Conservation (phyloP, 768 basidiomycete species). For the Ramaria rubella region DNA sequence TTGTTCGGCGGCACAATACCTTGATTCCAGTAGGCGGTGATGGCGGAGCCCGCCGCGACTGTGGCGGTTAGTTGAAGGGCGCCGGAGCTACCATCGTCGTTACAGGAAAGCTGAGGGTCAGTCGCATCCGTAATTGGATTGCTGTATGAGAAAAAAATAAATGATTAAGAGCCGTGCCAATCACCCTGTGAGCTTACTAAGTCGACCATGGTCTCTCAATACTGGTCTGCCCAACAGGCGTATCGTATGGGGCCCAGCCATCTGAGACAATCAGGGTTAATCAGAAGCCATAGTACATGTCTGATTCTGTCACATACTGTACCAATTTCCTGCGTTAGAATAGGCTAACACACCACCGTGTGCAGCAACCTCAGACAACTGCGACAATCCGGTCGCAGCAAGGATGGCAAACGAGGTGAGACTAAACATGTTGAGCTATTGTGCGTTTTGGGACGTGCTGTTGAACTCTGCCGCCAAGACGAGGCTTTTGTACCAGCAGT, state of each 20-base stretch:
- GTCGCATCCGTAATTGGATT: constrained; percentile 14
- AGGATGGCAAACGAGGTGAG: no score
- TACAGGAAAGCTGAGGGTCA: constrained; percentile 9
- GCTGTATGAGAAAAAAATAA: neutral
- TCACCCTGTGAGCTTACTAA: no score
- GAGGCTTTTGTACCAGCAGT: no score
- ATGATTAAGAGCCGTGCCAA: neutral
- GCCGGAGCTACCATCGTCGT: constrained; percentile 12
- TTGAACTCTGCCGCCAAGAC: no score
- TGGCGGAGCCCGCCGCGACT: constrained; percentile 12
- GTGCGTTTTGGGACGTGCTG: no score
- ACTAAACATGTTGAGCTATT: no score
- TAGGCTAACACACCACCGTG: constrained; percentile 14
- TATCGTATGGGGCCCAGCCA: constrained; percentile 7
- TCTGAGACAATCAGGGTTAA: neutral
- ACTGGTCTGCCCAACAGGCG: constrained; percentile 13
- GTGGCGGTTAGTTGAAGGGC: constrained; percentile 12
- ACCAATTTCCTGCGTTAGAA: constrained; percentile 11
- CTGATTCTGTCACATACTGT: constrained; percentile 6
- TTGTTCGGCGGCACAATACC: neutral
- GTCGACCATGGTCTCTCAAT: constrained; percentile 14
- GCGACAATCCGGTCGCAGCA: no score
- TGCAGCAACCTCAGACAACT: constrained; percentile 9
- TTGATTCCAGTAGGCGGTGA: constrained; percentile 15
- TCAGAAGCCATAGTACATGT: constrained; percentile 3